Base-by-base conservation (phyloP, 371 early-diverging fungal genomes). In the Rhizopus sp. region DNA sequence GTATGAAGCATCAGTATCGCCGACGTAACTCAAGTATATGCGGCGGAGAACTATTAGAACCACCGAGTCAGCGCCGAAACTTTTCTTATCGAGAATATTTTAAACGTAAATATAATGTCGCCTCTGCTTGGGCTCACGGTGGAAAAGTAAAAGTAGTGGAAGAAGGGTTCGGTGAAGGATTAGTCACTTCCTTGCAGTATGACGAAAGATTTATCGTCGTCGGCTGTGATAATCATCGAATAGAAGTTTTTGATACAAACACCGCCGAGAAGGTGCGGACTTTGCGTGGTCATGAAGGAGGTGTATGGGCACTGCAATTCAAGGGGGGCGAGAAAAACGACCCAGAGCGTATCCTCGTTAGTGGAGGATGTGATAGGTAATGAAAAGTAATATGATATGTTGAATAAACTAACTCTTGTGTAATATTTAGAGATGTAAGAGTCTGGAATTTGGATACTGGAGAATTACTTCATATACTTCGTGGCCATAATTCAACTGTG, bases 261-360 rank as follows among this genome's bases (percentile, higher is more conserved):
- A 83, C 87, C 16, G 92, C 92, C 0, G 69, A 77, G n/a, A 70
- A 86, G 34, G 64, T 85, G 33, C 77, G 86, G 58, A 83, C 85
- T 16, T 73, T 95, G n/a, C 79, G 79, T 42, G 96, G 96, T 1
- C 97, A 96, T 73, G 86, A 85, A 50, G 96, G 95, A n/a, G 96
- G 97, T 40, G 94, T 97, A 2, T 96, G 97, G 97, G 91, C 94
- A 12, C 80, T 96, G 45, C 90, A 92, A 64, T 92, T 82, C 62
- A 85, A 88, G 46, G 87, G 83, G 35, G 78, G 79, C 32, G 82
- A 62, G 61, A 58, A 68, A 54, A 57, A 64, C 69, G 85, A 80
- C 35, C 88, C 90, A 37, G 84, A 88, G 50, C 73, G 87, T 63
- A 66, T 88, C 80, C 70, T 92, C 35, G 88, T 89, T 7, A 87